phyloP scores from a whole-genome alignment of 2,329 filamentous ascomycete genomes.

The Talaromyces sp. region DNA sequence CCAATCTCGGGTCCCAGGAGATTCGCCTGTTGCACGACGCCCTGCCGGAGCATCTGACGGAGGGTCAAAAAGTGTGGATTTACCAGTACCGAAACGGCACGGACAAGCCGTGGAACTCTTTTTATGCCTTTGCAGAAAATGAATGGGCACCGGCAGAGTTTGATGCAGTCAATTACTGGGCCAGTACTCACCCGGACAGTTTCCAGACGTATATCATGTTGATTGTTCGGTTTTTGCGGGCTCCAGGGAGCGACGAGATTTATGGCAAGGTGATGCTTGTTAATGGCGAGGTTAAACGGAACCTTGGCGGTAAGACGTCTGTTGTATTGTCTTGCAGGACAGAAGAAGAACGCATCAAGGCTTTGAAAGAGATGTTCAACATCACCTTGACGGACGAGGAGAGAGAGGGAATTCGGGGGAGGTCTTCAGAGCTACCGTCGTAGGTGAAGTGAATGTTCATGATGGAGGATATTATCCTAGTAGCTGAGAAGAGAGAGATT shows the following conservation, averaged over 20 bases:
- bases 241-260: conserved; percentile 24
- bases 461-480: neutral
- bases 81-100: conserved; percentile 38
- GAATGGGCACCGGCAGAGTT: conserved; percentile 39
- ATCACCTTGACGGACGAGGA: conserved; percentile 31
- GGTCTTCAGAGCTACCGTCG: neutral
- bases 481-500: neutral
- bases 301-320: conserved; percentile 39
- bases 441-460: neutral
- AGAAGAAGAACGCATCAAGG: conserved; percentile 41
- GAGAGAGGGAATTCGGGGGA: conserved; percentile 1
- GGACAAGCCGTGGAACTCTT: conserved; percentile 36
- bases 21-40: conserved; percentile 48
- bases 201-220: conserved; percentile 29
- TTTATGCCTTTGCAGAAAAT: conserved; percentile 38
- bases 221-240: conserved; percentile 35
- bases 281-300: conserved; percentile 33
- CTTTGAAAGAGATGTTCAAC: conserved; percentile 41
- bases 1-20: conserved; percentile 53
- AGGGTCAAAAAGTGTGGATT: conserved; percentile 51
- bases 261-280: conserved; percentile 26
- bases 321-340: conserved; percentile 36
- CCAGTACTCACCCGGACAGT: conserved; percentile 21
- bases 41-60: conserved; percentile 41
- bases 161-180: conserved; percentile 36